phyloP scores from a whole-genome alignment of 2,329 filamentous ascomycete genomes.

The Incumbomyces lentus region DNA sequence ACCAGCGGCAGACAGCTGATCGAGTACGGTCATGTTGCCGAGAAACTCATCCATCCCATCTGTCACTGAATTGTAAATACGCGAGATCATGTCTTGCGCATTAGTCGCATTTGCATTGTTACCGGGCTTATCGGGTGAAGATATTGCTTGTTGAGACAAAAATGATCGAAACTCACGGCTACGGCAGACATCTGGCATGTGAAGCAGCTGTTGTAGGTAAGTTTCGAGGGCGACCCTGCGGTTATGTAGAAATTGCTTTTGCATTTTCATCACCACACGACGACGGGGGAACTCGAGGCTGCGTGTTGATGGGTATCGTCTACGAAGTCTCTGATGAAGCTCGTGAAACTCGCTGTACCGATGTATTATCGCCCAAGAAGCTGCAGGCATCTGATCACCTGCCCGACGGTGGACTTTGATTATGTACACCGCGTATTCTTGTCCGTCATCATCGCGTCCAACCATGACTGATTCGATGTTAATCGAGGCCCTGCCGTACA shows the following conservation, averaged over 20 bases:
- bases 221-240: slow-evolving; percentile 71
- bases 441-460: slow-evolving; percentile 80
- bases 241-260: slow-evolving; percentile 91
- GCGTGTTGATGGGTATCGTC: slow-evolving; percentile 76
- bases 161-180: slow-evolving; percentile 88
- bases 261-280: slow-evolving; percentile 89
- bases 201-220: slow-evolving; percentile 71
- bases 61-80: slow-evolving; percentile 91
- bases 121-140: slow-evolving; percentile 49
- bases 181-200: slow-evolving; percentile 84
- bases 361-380: slow-evolving; percentile 83
- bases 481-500: slow-evolving; percentile 83
- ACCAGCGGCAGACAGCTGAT: slow-evolving; percentile 84
- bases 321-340: slow-evolving; percentile 76
- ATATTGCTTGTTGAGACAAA: slow-evolving; percentile 73
- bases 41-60: slow-evolving; percentile 98
- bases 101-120: slow-evolving; percentile 51
- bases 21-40: slow-evolving; percentile 88
- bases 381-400: slow-evolving; percentile 93
- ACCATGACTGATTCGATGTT: slow-evolving; percentile 89
- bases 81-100: slow-evolving; percentile 72
- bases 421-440: slow-evolving; percentile 82
- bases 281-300: slow-evolving; percentile 85
- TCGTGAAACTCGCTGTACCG: slow-evolving; percentile 97
- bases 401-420: slow-evolving; percentile 84